phyloP scores from a whole-genome alignment of 768 basidiomycete species.

The Daedaleopsis sinensis region DNA sequence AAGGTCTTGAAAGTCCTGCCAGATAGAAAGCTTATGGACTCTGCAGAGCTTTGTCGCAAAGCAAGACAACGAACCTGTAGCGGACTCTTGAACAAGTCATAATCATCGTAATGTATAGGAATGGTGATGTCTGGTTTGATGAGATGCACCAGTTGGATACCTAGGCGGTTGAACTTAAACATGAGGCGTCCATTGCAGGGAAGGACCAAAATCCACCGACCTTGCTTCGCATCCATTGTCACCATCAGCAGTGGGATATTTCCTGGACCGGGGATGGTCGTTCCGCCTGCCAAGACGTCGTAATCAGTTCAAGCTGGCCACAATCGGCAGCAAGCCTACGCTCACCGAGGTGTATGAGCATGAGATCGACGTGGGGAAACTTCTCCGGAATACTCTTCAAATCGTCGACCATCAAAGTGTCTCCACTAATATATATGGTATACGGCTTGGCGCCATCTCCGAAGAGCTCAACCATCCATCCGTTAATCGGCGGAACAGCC shows the following conservation, averaged over 20 bases:
- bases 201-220: slow-evolving; percentile 11
- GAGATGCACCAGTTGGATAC: slow-evolving; percentile 30
- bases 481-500: slow-evolving; percentile 34
- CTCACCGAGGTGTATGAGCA: slow-evolving; percentile 31
- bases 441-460: slow-evolving; percentile 22
- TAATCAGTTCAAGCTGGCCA: neutral
- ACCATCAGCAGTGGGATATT: slow-evolving; percentile 23
- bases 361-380: slow-evolving; percentile 36
- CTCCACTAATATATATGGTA: slow-evolving; percentile 36
- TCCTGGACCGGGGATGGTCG: slow-evolving; percentile 32
- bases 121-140: slow-evolving; percentile 37
- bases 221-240: slow-evolving; percentile 39
- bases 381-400: slow-evolving; percentile 35
- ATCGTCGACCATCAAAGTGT: slow-evolving; percentile 37
- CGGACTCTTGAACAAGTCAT: slow-evolving; percentile 34
- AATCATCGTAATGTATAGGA: slow-evolving; percentile 35
- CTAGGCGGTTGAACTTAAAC: neutral
- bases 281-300: slow-evolving; percentile 28
- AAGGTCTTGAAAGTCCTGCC: slow-evolving; percentile 33
- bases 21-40: neutral
- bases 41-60: neutral
- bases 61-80: slow-evolving; percentile 1
- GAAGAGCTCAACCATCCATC: slow-evolving; percentile 32
- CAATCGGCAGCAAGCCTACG: neutral
- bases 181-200: neutral